Evolutionary conservation across 306 rosid species (phyloP), one percentile per base, ranked within the genome.

Genomic region (Begonia masoniana): DNA sequence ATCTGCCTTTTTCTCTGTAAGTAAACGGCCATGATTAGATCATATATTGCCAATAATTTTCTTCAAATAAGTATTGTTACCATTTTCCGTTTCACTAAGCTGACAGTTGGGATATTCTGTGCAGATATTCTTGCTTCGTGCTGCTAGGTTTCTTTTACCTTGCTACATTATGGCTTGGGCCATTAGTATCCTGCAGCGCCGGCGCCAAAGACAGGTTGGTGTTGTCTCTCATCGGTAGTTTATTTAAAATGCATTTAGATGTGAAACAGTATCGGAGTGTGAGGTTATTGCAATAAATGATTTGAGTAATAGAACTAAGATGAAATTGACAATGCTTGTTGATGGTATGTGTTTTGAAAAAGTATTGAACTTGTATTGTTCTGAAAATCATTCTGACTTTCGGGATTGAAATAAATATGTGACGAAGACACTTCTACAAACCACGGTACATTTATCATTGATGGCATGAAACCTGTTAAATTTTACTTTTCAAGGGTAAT

Each of bases 81-180:
- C 26, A 41, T 41, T 51, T 50, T 56, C 15, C 10, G 10, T 57
- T 14, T 52, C 35, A 50, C 39, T 10, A 9, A 55, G 8, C 63
- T 14, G 41, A 52, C 10, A 55, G 26, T 43, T 43, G 9, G 35
- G 13, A 21, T 61, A 41, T 62, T 13, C 43, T 58, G n/a, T 49
- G 63, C 75, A 69, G 71, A 62, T 73, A 51, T 91, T 72, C 82
- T 72, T 92, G 76, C 96, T 92, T 60, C 81, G 95, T 15, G 96
- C 93, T 26, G 96, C 95, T 72, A 93, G 99, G 36, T 92, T 87
- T 81, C 86, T 92, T 50, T 76, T 92, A 66, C 99, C 99, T 61
- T 92, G 95, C 78, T 92, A 92, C 63, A 83, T 92, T 14, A 92
- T 92, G 96, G 96, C 99, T 61, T 92, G 99, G 84, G 99, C 95